Percentiles rank a stretch among this genome's conserved stretches.
Conservation (phyloP, 2,329 filamentous ascomycete species). For the Apiospora malaysiana region DNA sequence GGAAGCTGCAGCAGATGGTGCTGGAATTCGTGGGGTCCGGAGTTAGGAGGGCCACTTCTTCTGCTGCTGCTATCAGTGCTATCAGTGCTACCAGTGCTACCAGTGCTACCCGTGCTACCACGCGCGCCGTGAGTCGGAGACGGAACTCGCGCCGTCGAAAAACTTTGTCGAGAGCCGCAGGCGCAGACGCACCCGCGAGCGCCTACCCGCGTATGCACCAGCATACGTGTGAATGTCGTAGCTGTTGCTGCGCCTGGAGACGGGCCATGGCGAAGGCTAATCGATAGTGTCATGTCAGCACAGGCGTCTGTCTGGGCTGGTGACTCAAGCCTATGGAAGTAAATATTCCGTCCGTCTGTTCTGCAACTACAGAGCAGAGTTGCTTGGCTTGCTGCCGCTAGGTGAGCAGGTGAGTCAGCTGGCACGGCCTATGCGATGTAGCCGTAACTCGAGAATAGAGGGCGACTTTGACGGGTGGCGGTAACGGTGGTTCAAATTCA, state of each 20-base stretch:
- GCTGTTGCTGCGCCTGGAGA: background rate
- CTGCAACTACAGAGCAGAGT: background rate
- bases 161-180: constrained; percentile 18
- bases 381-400: constrained; percentile 29
- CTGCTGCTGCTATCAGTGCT: background rate
- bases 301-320: background rate
- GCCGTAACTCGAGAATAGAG: background rate
- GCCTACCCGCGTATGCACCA: background rate
- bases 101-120: background rate
- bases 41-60: constrained; percentile 2
- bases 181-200: constrained; percentile 1
- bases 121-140: constrained; percentile 5
- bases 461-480: background rate
- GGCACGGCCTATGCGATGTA: background rate
- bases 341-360: background rate
- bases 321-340: background rate
- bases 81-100: no score
- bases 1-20: constrained; percentile 9
- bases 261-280: constrained; percentile 11
- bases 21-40: constrained; percentile 4
- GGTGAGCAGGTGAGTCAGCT: background rate
- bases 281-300: constrained; percentile 20
- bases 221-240: constrained; percentile 4
- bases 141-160: constrained; percentile 11
- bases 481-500: background rate